Evolutionary conservation across 371 early-diverging fungal genomes (phyloP), one percentile per base, ranked within the genome.

Genomic region (Rhizopus sp.): DNA sequence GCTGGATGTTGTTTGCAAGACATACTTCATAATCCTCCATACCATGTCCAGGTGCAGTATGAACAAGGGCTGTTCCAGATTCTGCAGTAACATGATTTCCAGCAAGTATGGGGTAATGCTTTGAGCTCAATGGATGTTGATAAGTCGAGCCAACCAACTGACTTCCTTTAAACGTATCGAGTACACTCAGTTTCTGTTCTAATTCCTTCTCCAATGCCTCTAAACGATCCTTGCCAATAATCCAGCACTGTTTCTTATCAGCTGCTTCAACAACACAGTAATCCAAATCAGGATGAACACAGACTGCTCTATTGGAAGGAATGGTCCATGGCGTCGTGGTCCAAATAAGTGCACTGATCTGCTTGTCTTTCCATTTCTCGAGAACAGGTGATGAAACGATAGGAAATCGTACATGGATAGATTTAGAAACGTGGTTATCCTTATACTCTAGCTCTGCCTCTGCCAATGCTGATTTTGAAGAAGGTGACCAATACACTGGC

Each of bases 291-390:
- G 85, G 85, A 57, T 94, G 83, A 3, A 97, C 88, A 3, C 89
- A 83, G 32, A 95, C 81, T 6, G 92, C 96, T 68, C 79, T 73
- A 70, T 97, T 96, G 17, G 96, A 88, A 0, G 96, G 95, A 5
- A 97, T 68, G 1, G 97, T 96, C 96, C 96, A 97, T 0, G 98
- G 97, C 0, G 98, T 98, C 0, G 98, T 98, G 1, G 97, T 97
- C 97, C 97, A 98, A 8, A 93, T 86, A 7, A 95, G 69, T 5
- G 90, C 83, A 49, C 77, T 60, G 1, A 88, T 3, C 1, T 64
- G 33, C 6, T 60, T 49, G 4, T 40, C 39, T 34, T 59, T 59
- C 73, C 69, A 73, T 38, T 62, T 64, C 32, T 67, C 35, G 7
- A 72, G 16, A 0, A 44, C 50, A 16, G 55, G 39, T 34, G 67